phyloP scores from a whole-genome alignment of 768 basidiomycete genomes.

The Calocera viscosa region DNA sequence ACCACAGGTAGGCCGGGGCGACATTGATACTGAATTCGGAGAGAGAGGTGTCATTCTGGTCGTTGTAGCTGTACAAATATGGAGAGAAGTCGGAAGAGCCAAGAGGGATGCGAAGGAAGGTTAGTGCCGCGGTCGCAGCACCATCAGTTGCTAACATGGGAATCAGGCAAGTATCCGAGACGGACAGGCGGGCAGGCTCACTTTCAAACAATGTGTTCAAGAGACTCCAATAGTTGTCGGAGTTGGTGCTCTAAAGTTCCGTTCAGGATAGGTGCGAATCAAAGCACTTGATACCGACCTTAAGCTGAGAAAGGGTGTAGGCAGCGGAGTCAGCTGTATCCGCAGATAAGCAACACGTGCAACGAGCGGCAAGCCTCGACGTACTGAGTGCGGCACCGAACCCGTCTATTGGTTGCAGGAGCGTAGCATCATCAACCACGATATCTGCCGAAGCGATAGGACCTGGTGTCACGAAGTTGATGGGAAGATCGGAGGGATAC shows the following conservation, averaged over 20 bases:
- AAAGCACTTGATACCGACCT: constrained; percentile 32
- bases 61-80: neutral
- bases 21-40: constrained; percentile 42
- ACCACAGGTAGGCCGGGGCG: constrained; percentile 53
- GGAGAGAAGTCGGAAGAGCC: constrained; percentile 54
- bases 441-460: constrained; percentile 50
- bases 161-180: neutral
- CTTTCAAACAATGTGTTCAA: constrained; percentile 46
- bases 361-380: neutral
- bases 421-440: constrained; percentile 39
- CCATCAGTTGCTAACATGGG: constrained; percentile 36
- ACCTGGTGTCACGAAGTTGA: constrained; percentile 49
- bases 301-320: constrained; percentile 45
- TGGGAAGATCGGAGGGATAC: constrained; percentile 26
- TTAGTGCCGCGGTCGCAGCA: constrained; percentile 50
- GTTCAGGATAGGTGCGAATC: neutral
- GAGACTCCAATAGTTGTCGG: constrained; percentile 45
- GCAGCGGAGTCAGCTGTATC: constrained; percentile 50
- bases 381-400: constrained; percentile 33
- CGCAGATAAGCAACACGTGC: neutral
- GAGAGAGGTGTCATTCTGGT: neutral
- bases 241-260: constrained; percentile 35
- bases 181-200: neutral
- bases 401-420: constrained; percentile 53
- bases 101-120: constrained; percentile 54